Evolutionary conservation across 495 filamentous ascomycete species (phyloP), one percentile per base, ranked within the genome.

Genomic region (Hamigera avellanea): DNA sequence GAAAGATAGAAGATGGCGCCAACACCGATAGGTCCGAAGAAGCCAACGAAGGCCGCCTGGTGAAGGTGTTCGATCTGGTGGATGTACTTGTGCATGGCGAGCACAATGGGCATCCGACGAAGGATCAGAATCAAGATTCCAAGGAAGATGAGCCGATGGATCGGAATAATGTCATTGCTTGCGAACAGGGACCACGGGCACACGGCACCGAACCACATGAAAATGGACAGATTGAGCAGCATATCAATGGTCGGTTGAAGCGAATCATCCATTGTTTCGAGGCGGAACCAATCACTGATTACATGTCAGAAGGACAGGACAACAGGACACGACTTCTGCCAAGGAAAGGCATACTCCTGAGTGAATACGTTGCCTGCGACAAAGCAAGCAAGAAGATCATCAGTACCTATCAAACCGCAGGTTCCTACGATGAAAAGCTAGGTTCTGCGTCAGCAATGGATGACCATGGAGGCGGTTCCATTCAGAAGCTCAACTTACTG

Each of bases 11-110:
- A 95, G 29, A 95, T 70, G 3, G 87, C 86, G 30, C 81, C 85
- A 5, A 95, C 85, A n/a, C 89, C 88, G 41, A 96, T 89, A 8
- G 87, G 89, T 0, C 88, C 89, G 46, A 95, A 95, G 66, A 93
- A 93, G 4, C 87, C 89, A 19, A 87, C 82, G 43, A 93, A 93
- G 1, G 78, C 61, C 2, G 86, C 84, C 42, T 93, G 83, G 8
- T 65, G 63, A 6, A 73, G 45, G 27, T 81, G 71, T 41, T 87
- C 78, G 33, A 93, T 85, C 52, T 93, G 86, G 32, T 75, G 78
- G 33, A 94, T 88, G 35, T 71, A 69, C 53, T 74, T 80, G 57
- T 84, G 80, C 50, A 88, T 61, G 8, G 70, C 71, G 23, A 84
- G 72, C 13, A 95, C 68, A 40, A 83, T 73, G 0, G 88, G 88